These are phyloP conservation scores for Plasmodium gallinaceum DNA, from an alignment of 169 alveolate genomes.

Conservation along the genomic window DNA sequence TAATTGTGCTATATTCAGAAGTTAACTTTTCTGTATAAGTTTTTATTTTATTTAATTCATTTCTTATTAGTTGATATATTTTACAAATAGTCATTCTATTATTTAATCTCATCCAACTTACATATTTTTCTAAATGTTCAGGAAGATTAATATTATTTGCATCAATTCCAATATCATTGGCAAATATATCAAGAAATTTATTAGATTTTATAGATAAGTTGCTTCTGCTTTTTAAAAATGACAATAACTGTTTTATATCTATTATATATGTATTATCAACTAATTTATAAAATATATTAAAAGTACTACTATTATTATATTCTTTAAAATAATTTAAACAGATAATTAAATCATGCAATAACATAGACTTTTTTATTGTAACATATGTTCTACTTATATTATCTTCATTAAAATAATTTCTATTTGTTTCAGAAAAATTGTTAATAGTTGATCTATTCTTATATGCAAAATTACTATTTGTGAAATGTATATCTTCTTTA, in stretches of 20 bases:
- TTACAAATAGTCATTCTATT: conserved; percentile 60
- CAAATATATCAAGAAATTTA: conserved; percentile 47
- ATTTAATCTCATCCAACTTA: conserved; percentile 76
- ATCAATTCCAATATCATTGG: conserved; percentile 55
- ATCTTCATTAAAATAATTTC: neutral
- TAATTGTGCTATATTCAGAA: conserved; percentile 49
- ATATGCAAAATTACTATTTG: neutral
- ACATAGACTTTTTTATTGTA: conserved; percentile 37
- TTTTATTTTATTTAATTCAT: conserved; percentile 58
- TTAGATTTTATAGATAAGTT: neutral
- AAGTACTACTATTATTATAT: neutral
- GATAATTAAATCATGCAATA: conserved; percentile 60
- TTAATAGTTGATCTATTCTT: conserved; percentile 10
- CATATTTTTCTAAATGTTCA: conserved; percentile 57
- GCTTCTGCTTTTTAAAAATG: conserved; percentile 17
- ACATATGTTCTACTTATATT: conserved; percentile 15
- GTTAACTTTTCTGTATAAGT: conserved; percentile 30
- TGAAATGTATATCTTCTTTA: neutral
- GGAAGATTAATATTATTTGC: conserved; percentile 24
- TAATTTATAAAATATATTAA: conserved; percentile 49
- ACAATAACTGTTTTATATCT: conserved; percentile 41
- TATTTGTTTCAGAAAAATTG: neutral
- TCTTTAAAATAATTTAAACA: conserved; percentile 55
- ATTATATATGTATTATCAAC: conserved; percentile 47
- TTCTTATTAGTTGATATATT: conserved; percentile 17